Conservation (phyloP, 495 filamentous ascomycete species). For the Penicillium ucsense region DNA sequence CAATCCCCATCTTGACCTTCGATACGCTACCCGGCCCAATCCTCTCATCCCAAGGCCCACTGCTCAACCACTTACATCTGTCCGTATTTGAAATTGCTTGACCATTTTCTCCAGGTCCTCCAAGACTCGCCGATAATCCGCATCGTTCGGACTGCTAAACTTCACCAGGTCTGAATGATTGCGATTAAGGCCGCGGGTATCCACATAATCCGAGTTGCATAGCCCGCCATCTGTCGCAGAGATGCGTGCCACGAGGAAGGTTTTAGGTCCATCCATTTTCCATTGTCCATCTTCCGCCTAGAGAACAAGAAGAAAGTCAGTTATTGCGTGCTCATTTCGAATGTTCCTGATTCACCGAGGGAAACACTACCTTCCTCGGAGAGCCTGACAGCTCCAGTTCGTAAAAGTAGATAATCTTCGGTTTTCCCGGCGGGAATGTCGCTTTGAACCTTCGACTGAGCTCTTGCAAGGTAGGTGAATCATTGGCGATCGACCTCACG, state of each 20-base stretch:
- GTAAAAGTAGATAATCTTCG: conserved; percentile 1
- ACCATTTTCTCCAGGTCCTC: background rate
- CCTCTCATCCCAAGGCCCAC: too few species aligned
- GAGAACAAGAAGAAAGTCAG: too few species aligned
- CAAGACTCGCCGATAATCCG: background rate
- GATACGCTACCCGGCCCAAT: background rate
- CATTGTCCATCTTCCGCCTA: background rate
- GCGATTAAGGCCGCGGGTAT: conserved; percentile 1
- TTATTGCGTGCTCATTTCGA: too few species aligned
- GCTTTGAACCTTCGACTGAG: conserved; percentile 1
- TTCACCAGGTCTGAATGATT: conserved; percentile 4
- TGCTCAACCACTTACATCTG: background rate
- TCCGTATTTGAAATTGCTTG: background rate
- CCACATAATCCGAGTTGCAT: background rate
- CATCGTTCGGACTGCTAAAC: conserved; percentile 6
- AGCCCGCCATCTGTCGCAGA: conserved; percentile 2
- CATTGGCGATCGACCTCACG: background rate
- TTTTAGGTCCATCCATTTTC: conserved; percentile 1
- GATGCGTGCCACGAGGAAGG: background rate
- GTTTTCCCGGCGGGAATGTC: background rate
- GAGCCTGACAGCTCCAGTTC: background rate
- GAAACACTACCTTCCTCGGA: background rate
- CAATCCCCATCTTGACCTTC: background rate
- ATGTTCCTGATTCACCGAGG: too few species aligned
- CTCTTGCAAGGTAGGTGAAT: background rate